phyloP scores from a whole-genome alignment of 768 basidiomycete species.

The Termitomyces titanicus region DNA sequence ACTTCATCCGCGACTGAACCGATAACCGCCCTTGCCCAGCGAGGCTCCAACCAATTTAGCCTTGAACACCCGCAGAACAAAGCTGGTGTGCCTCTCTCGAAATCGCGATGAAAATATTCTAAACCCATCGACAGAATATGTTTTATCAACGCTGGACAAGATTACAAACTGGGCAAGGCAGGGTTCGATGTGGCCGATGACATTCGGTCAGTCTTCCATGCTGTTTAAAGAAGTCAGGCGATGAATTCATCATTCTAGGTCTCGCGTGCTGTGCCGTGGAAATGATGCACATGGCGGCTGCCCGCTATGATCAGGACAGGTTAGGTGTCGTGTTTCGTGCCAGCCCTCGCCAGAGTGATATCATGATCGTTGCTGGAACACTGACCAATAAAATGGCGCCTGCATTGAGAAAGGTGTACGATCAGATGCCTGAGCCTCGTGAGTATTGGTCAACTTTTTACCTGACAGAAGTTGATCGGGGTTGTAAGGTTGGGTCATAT shows the following conservation, averaged over 20 bases:
- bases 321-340: slow-evolving; percentile 98
- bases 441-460: slow-evolving; percentile 25
- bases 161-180: slow-evolving; percentile 97
- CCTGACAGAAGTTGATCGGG: slow-evolving; percentile 1
- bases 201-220: slow-evolving; percentile 56
- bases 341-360: slow-evolving; percentile 95
- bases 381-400: slow-evolving; percentile 99
- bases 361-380: slow-evolving; percentile 99
- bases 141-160: slow-evolving; percentile 93
- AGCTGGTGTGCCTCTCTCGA: slow-evolving; percentile 52
- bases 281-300: slow-evolving; percentile 99
- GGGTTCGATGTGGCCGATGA: slow-evolving; percentile 99
- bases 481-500: slow-evolving; percentile 88
- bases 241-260: slow-evolving; percentile 40
- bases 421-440: slow-evolving; percentile 99
- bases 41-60: slow-evolving; percentile 79
- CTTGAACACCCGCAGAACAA: slow-evolving; percentile 87
- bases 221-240: neutral
- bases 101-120: neutral
- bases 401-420: slow-evolving; percentile 92
- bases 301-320: slow-evolving; percentile 97
- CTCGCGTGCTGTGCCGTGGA: slow-evolving; percentile 99
- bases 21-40: slow-evolving; percentile 68
- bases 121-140: slow-evolving; percentile 66
- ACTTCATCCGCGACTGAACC: slow-evolving; percentile 50